Base-by-base conservation (phyloP, 192 early-diverging fungal species). In the Glomus cerebriforme region DNA sequence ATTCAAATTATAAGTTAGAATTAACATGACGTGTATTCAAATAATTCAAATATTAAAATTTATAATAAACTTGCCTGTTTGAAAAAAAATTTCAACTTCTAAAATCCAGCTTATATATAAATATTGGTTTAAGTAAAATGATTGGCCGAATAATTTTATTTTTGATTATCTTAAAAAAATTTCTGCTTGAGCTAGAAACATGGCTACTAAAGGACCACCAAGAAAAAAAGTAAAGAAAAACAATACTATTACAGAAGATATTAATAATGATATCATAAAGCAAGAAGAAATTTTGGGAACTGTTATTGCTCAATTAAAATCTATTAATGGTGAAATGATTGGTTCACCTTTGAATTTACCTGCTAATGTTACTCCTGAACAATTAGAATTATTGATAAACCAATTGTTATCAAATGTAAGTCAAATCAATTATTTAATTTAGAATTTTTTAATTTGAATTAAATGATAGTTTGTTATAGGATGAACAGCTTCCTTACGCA, bases 271-370 rank as follows among this genome's bases (percentile, higher is more conserved):
- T 19, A 59, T 63, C 39, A 72, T 79, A 59, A 76, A 81, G 9
- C 37, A 39, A 43, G 39, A 43, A 69, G 77, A 79, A 64, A 45
- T 8, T 49, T 22, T 45, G 13, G 75, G 62, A 37, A 87, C 89
- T 67, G 84, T 94, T 31, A 88, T 95, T 69, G 93, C 92, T 39
- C 93, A 97, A 89, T 93, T 98, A 82, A 91, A 92, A 81, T 89
- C 88, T 7, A 88, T 87, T 2, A 93, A 95, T 37, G 95, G 95
- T 31, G 91, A 92, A 47, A 78, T 86, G 63, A 92, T 92, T 0
- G 96, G 95, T 0, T 95, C 97, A n/a, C 92, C 95, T 60, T 83
- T 99, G 58, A 96, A 92, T 81, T 85, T 99, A 59, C 96, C 97
- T 12, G 90, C 90, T 19, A 89, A 95, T 77, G 88, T 92, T 9